Conservation (phyloP, 345 rosid species). For the Eucalyptus fibrosa region DNA sequence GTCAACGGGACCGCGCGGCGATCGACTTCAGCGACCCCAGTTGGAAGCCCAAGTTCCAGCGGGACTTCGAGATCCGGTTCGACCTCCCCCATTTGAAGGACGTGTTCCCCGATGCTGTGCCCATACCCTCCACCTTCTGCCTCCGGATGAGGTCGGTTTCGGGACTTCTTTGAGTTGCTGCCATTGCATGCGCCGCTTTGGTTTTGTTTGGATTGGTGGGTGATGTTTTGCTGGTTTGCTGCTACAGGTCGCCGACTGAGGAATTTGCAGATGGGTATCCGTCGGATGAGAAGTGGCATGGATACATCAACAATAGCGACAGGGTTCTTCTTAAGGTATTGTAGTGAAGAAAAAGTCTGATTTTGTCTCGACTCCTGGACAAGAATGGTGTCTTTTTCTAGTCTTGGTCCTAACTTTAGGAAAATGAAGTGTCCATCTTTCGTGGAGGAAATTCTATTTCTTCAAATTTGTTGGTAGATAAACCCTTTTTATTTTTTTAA, state of each 20-base stretch:
- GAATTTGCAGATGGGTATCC: slow-evolving; percentile 75
- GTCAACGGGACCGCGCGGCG: neutral
- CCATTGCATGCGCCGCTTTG: neutral
- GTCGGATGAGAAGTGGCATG: slow-evolving; percentile 93
- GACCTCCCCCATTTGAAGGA: slow-evolving; percentile 75
- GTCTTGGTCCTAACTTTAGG: neutral
- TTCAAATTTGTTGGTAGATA: neutral
- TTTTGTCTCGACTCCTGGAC: neutral
- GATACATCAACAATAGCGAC: slow-evolving; percentile 83
- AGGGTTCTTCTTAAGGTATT: slow-evolving; percentile 88
- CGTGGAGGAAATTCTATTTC: neutral
- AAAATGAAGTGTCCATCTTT: neutral
- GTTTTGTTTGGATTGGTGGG: neutral
- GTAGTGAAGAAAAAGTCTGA: neutral
- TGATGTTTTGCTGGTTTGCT: neutral
- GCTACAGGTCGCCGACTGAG: slow-evolving; percentile 52
- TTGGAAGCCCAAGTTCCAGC: slow-evolving; percentile 65
- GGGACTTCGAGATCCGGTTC: slow-evolving; percentile 64
- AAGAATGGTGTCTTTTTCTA: neutral
- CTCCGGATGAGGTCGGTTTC: slow-evolving; percentile 62
- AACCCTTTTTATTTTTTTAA: neutral
- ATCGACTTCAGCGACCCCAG: slow-evolving; percentile 69
- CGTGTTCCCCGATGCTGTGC: slow-evolving; percentile 40
- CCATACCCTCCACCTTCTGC: slow-evolving; percentile 84
- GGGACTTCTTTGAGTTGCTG: neutral